Evolutionary conservation across 2,329 filamentous ascomycete genomes (phyloP).

Genomic region (Cladophialophora chaetospira): DNA sequence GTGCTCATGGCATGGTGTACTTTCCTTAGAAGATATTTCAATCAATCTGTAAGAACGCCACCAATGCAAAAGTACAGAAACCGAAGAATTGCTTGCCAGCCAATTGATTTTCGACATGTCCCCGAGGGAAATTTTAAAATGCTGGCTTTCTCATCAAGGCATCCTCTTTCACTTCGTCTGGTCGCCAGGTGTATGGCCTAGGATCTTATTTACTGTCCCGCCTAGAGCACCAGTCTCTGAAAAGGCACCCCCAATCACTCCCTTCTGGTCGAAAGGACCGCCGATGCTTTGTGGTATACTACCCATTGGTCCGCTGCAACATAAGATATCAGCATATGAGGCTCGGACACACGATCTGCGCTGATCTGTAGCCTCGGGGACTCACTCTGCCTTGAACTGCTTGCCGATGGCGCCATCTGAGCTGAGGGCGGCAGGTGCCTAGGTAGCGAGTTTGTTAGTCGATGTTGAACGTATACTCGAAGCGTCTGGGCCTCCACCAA

Average conservation of each 20-base stretch:
- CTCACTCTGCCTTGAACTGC: conserved; percentile 18
- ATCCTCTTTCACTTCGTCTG: conserved; percentile 3
- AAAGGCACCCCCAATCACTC: conserved; percentile 10
- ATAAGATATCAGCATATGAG: background rate
- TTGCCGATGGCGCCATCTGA: conserved; percentile 19
- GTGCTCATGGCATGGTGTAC: conserved; percentile 3
- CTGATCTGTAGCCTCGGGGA: conserved; percentile 12
- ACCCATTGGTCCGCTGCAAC: conserved; percentile 13
- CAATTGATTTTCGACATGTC: no score
- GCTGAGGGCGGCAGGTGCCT: background rate
- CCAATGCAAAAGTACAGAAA: no score
- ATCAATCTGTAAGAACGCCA: no score
- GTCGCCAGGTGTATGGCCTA: conserved; percentile 14
- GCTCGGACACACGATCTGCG: background rate
- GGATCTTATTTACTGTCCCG: conserved; percentile 20
- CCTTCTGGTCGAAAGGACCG: conserved; percentile 14
- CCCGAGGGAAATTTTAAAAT: background rate
- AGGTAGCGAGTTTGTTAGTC: no score
- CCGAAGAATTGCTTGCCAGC: no score
- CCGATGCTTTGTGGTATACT: conserved; percentile 18
- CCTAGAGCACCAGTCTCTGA: conserved; percentile 19
- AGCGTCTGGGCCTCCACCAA: no score
- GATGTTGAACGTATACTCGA: no score
- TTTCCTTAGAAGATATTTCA: background rate
- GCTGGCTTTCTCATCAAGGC: background rate